phyloP scores from a whole-genome alignment of 2,329 filamentous ascomycete genomes.

The Raffaelea albimanens region DNA sequence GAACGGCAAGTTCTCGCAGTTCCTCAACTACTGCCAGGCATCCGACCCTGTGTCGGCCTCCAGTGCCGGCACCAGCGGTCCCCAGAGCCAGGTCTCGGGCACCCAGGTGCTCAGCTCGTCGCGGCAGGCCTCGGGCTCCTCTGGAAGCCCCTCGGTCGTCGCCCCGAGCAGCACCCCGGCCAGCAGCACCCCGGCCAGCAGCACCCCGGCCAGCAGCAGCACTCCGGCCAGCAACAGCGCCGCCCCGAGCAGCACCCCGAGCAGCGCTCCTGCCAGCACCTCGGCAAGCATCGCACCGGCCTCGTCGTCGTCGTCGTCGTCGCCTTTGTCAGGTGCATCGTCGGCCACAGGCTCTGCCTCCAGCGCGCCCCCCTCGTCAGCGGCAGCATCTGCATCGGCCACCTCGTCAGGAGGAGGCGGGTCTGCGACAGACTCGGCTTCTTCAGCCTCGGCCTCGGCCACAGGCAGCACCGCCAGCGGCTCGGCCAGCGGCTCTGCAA shows the following conservation, averaged over 20 bases:
- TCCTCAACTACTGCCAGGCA: constrained; percentile 32
- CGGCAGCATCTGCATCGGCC: not conserved
- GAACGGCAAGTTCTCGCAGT: constrained; percentile 31
- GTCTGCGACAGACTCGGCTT: not conserved
- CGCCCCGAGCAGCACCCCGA: not conserved
- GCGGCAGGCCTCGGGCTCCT: constrained; percentile 5
- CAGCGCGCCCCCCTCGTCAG: not conserved
- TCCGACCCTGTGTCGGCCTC: constrained; percentile 1
- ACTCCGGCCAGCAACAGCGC: not conserved
- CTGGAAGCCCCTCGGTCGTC: not conserved
- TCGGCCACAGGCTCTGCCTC: not conserved
- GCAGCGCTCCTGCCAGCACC: not conserved
- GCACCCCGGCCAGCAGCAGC: not conserved
- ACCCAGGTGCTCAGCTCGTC: constrained; percentile 5
- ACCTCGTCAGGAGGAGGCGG: not conserved
- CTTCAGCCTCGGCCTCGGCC: too few relatives aligned
- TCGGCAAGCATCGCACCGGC: not conserved
- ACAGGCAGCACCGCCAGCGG: not conserved
- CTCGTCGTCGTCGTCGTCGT: not conserved
- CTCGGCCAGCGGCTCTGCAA: not conserved
- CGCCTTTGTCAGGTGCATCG: not conserved
- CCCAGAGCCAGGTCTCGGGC: constrained; percentile 1
- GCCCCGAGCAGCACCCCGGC: not conserved
- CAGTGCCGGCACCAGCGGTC: not conserved
- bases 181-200: not conserved